Base-by-base conservation (phyloP, 2,329 filamentous ascomycete species). In the Mycosphaerelloides madeirae region DNA sequence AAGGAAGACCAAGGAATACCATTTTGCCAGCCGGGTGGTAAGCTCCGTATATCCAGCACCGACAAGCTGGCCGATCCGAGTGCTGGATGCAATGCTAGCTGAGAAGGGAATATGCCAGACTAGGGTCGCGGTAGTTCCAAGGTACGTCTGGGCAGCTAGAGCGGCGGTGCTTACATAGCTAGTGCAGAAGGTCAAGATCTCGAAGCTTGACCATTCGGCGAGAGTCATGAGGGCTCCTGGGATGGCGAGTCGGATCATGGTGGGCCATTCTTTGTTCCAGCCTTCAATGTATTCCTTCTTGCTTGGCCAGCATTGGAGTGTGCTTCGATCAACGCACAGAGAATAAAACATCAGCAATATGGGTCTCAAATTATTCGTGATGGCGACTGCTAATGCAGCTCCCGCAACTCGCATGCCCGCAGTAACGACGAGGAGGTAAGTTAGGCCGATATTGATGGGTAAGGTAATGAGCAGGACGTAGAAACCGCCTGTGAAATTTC, bases 321-420 rank as follows among this genome's bases (percentile, higher is more conserved):
- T 70, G 0, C 50, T 47, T 5, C 64, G 64, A 12, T 60, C 56
- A 6, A 70, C 56, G 45, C 70, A 66, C 43, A 69, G 62, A 16
- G 71, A 59, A 47, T 77, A 78, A 1, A 69, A 25, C 16, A 74
- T 62, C 1, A 79, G 65, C 2, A 77, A 58, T 0, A 74, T 22
- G 0, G 73, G 72, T 1, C 75, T 68, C 2, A 78, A 60, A 29
- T 72, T 68, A 36, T 55, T 53, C 2, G 53, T 54, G 13, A 56
- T 43, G 0, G 75, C 75, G 2, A 68, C 68, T 11, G 72, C 73
- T 2, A 78, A 58, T 0, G 76, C 73, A 0, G 76, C 75, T 2
- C 76, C 76, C 1, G 68, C 67, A 5, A 79, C 69, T 0, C 74
- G 71, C 68, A 75, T 55, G n/a, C 43, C 49, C 14, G 46, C 49